A percentile compares a stretch with the other conserved stretches of the same genome.
phyloP scores from a whole-genome alignment of 495 filamentous ascomycete genomes.

The Penicillium simplicissimum region DNA sequence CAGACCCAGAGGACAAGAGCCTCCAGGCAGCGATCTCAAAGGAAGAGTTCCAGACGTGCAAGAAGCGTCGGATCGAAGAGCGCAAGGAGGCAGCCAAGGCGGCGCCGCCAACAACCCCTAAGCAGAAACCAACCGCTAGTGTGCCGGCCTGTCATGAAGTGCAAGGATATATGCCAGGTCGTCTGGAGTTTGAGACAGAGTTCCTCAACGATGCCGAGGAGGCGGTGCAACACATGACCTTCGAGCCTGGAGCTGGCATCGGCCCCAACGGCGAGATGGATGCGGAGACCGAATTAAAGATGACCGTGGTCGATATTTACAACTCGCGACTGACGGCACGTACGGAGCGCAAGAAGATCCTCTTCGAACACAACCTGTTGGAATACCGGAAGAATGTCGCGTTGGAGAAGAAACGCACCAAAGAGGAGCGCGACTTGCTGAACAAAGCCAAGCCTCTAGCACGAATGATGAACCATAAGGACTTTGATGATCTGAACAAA shows the following conservation, averaged over 20 bases:
- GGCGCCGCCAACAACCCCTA: conserved; percentile 79
- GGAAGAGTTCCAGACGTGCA: conserved; percentile 89
- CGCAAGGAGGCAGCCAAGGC: conserved; percentile 85
- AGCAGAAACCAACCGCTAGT: conserved; percentile 92
- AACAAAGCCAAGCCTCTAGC: conserved; percentile 96
- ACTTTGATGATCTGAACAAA: conserved; percentile 83
- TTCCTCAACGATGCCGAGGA: conserved; percentile 98
- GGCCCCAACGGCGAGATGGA: conserved; percentile 84
- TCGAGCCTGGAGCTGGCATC: conserved; percentile 91
- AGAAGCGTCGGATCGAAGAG: conserved; percentile 93
- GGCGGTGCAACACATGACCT: conserved; percentile 96
- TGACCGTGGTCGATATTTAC: conserved; percentile 98
- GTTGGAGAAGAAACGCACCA: conserved; percentile 89
- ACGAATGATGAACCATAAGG: conserved; percentile 90
- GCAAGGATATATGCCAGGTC: conserved; percentile 97
- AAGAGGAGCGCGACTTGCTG: conserved; percentile 87
- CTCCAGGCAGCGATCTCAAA: conserved; percentile 76
- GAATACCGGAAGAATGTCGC: conserved; percentile 89
- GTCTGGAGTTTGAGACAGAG: conserved; percentile 96
- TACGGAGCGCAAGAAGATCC: conserved; percentile 93
- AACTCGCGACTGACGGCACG: conserved; percentile 87
- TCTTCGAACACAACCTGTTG: conserved; percentile 91
- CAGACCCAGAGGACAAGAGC: conserved; percentile 76
- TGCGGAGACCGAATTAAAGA: conserved; percentile 94
- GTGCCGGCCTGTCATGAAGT: conserved; percentile 97